Evolutionary conservation across 257 asterid species (phyloP), one percentile per base, ranked within the genome.

Genomic region (Rehmannia glutinosa): DNA sequence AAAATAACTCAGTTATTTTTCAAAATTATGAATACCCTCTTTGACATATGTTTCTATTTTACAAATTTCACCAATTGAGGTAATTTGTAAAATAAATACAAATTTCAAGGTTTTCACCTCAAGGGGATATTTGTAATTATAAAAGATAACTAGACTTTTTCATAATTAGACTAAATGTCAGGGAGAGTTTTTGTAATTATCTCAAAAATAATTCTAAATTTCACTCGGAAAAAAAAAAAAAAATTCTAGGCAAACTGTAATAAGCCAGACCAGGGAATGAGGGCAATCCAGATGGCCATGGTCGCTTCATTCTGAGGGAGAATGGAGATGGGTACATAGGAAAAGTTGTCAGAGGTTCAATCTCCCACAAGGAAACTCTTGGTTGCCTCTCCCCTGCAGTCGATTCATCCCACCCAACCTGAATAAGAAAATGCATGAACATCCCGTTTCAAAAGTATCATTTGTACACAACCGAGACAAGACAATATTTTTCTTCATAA

Each of bases 331-430:
- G 96, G 73, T 91, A 89, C 96, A 89, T 89, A 6, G 96, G 98
- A 62, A 86, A 91, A 36, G 98, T 91, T 11, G 96, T 85, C 36
- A 91, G 75, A 27, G 95, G 96, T 62, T 91, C 98, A 24, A 91
- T 85, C 70, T 89, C 98, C 98, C 98, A 91, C 75, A 91, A 67
- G 27, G 98, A 91, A 69, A 89, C 98, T 73, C 96, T 81, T 5
- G 94, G 98, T 71, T 89, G 98, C 81, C 96, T 86, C 77, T 91
- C 98, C 46, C 96, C 96, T 7, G 98, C 95, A 63, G 96, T 91
- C 68, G 98, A 91, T 77, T 91, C 98, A 75, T 91, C 98, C 98
- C 98, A 89, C 36, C 98, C 98, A 33, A 91, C 96, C 98, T 91
- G 84, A 79, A 78, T 10, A 49, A 64, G 49, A 38, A 65, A 35